Base-by-base conservation (phyloP, 2,329 filamentous ascomycete species). In the Botrytis sinoallii region DNA sequence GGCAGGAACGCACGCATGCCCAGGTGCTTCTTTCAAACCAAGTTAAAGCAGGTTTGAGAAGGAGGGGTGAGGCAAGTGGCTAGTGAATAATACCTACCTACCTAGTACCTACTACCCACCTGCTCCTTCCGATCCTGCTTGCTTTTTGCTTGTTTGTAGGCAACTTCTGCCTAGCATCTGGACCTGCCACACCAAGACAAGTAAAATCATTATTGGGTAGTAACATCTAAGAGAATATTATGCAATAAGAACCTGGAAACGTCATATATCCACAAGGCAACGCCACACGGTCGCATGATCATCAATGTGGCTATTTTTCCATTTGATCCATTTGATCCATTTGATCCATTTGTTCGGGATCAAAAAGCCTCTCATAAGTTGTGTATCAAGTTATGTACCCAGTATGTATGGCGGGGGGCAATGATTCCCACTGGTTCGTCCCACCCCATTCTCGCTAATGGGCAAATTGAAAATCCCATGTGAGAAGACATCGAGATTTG, bases 281-380 rank as follows among this genome's bases (percentile, higher is more conserved):
- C 48, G 66, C 48, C 66, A 57, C 48, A 57, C 35, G 38, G 38
- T 68, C 66, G 35, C 48, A 57, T 68, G 48, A 57, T 68, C 66
- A 32, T 32, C 25, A 32, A 42, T 55, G 66, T 68, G 66, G 48
- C 66, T 68, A 42, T 55, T 32, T 40, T 9, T n/a, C 42, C 20
- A 44, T 6, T 52, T 14, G 10, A 52, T 46, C 20, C 46, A 48
- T 64, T 52, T 14, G 10, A 52, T 46, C 20, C 46, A 48, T 64
- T 29, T 18, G 46, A 22, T 7, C 61, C 64, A 66, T 66, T 38
- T 35, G 42, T n/a, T 66, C 44, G 44, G 29, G n/a, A 48, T 35
- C 5, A 18, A 42, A 25, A 57, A 57, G 46, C 65, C 65, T 42
- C 48, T 12, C 40, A 57, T 68, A 4, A 18, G 14, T 12, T 55